Evolutionary conservation across 768 basidiomycete genomes (phyloP).

Genomic region (Boletus vinaceobasis): DNA sequence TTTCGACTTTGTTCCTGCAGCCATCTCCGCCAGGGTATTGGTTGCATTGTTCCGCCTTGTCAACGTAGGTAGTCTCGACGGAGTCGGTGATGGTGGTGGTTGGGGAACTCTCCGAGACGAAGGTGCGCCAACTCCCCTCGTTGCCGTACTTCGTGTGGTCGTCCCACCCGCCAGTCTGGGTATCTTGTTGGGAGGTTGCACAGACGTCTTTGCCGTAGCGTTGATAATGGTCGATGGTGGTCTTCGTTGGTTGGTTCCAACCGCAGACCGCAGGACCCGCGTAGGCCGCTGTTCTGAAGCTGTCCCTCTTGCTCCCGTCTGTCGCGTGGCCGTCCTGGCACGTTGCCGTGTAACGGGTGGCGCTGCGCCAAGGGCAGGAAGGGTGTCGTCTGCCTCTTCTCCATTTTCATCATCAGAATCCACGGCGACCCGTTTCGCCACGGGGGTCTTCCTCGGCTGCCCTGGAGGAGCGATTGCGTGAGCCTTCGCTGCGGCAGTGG

Average conservation of each 20-base stretch:
- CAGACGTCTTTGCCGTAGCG: constrained; percentile 38
- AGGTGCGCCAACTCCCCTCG: constrained; percentile 30
- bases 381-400: constrained; percentile 54
- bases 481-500: constrained; percentile 65
- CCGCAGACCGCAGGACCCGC: constrained; percentile 71
- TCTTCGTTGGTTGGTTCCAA: constrained; percentile 51
- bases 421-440: constrained; percentile 63
- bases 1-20: constrained; percentile 35
- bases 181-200: constrained; percentile 61
- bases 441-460: constrained; percentile 86
- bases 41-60: constrained; percentile 48
- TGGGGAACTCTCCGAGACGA: constrained; percentile 37
- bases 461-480: constrained; percentile 72
- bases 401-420: constrained; percentile 67
- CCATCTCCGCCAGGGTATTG: constrained; percentile 51
- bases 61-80: constrained; percentile 76
- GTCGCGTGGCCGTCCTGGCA: constrained; percentile 37
- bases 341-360: constrained; percentile 38
- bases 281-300: constrained; percentile 71
- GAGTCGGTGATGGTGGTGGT: constrained; percentile 61
- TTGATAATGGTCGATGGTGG: constrained; percentile 39
- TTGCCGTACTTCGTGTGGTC: constrained; percentile 47
- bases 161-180: constrained; percentile 58
- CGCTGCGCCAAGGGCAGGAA: constrained; percentile 58
- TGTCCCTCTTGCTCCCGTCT: constrained; percentile 47